Percentiles rank a stretch among this genome's conserved stretches.
phyloP scores from a whole-genome alignment of 2,329 filamentous ascomycete genomes.

The Monilinia vaccinii-corymbosi region DNA sequence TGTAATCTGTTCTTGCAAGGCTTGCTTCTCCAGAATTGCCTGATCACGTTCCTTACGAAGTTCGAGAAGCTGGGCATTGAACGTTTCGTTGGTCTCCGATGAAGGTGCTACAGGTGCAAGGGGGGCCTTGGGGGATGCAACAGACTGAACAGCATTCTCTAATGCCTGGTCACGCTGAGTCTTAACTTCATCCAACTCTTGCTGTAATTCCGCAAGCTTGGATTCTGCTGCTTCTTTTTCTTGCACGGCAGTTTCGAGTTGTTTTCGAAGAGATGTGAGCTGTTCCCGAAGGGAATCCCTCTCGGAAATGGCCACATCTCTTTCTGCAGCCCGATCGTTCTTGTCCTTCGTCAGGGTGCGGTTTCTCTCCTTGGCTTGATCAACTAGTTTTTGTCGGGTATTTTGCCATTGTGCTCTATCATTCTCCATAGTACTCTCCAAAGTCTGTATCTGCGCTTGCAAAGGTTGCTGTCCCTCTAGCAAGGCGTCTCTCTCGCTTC shows the following conservation, averaged over 20 bases:
- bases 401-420: slow-evolving; percentile 47
- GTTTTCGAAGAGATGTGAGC: slow-evolving; percentile 35
- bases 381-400: slow-evolving; percentile 44
- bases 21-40: slow-evolving; percentile 58
- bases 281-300: slow-evolving; percentile 33
- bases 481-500: slow-evolving; percentile 51
- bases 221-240: slow-evolving; percentile 29
- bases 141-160: slow-evolving; percentile 17
- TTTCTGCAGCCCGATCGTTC: slow-evolving; percentile 41
- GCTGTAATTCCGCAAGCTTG: slow-evolving; percentile 28
- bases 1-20: slow-evolving; percentile 54
- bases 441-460: slow-evolving; percentile 42
- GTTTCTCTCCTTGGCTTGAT: slow-evolving; percentile 55
- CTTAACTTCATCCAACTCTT: slow-evolving; percentile 36
- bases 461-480: slow-evolving; percentile 35
- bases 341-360: slow-evolving; percentile 46
- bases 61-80: slow-evolving; percentile 42
- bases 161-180: slow-evolving; percentile 38
- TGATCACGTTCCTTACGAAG: slow-evolving; percentile 54
- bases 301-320: slow-evolving; percentile 32
- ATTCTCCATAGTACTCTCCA: slow-evolving; percentile 45
- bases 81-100: slow-evolving; percentile 41
- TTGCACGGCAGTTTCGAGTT: slow-evolving; percentile 37
- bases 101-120: slow-evolving; percentile 36
- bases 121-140: slow-evolving; percentile 24